These are phyloP conservation scores for Aureobasidium namibiae DNA, from an alignment of 2,329 filamentous ascomycete species.

Conservation along the genomic window DNA sequence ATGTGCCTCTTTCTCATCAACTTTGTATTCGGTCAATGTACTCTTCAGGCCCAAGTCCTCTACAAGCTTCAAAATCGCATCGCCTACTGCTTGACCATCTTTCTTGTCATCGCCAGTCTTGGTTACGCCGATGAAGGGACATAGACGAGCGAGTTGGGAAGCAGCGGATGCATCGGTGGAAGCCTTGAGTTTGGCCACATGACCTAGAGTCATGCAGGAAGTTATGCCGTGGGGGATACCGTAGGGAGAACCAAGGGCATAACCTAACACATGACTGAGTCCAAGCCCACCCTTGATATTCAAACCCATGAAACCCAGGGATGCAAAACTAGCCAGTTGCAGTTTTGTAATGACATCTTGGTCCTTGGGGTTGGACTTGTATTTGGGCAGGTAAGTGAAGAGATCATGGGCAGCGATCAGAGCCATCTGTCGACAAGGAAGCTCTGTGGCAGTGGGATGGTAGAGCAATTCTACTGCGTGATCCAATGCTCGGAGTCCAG, in stretches of 20 bases:
- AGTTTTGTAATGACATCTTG: conserved; percentile 43
- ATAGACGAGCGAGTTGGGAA: conserved; percentile 36
- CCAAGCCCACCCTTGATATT: conserved; percentile 46
- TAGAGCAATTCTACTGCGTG: conserved; percentile 47
- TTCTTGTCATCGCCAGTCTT: conserved; percentile 32
- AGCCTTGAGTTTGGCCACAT: conserved; percentile 47
- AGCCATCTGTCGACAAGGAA: conserved; percentile 40
- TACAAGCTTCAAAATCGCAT: conserved; percentile 37
- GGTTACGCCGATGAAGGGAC: conserved; percentile 36
- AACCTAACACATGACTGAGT: conserved; percentile 34
- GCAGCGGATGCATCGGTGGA: conserved; percentile 34
- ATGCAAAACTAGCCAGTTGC: conserved; percentile 45
- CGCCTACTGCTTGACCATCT: conserved; percentile 38
- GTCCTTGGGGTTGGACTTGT: conserved; percentile 37
- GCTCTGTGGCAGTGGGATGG: conserved; percentile 43
- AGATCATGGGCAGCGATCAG: conserved; percentile 39
- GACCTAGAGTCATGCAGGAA: conserved; percentile 45
- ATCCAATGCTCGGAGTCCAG: conserved; percentile 46
- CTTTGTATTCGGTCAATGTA: conserved; percentile 39
- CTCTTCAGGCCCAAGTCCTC: conserved; percentile 35
- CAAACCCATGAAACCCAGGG: conserved; percentile 42
- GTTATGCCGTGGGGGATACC: conserved; percentile 50
- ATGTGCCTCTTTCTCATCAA: conserved; percentile 33
- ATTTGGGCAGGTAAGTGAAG: conserved; percentile 41
- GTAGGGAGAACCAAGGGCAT: conserved; percentile 48